These are phyloP conservation scores for Aspergillus floridensis DNA, from an alignment of 2,329 filamentous ascomycete genomes.

Conservation along the genomic window DNA sequence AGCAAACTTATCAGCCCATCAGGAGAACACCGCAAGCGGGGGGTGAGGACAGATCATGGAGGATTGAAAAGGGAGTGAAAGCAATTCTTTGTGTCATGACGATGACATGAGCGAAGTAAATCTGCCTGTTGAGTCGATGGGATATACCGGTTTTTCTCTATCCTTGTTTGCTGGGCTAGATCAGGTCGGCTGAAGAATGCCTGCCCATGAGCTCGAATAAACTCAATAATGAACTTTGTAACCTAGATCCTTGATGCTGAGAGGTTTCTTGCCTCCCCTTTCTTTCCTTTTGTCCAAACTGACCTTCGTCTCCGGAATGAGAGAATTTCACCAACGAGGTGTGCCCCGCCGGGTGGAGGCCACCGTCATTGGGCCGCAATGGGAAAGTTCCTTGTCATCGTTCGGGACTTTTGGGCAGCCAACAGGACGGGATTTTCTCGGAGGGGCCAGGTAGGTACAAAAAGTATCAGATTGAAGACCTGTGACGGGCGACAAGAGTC, in stretches of 20 bases:
- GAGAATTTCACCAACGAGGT: conserved; percentile 11
- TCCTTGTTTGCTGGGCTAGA: neutral
- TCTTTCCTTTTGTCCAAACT: neutral
- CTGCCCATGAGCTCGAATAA: neutral
- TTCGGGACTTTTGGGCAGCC: conserved; percentile 17
- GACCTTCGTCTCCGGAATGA: conserved; percentile 6
- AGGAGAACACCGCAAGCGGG: conserved; percentile 5
- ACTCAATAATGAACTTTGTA: neutral
- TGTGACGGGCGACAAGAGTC: neutral
- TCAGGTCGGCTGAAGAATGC: neutral
- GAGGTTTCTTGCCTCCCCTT: neutral
- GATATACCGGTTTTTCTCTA: neutral
- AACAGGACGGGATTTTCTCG: conserved; percentile 12
- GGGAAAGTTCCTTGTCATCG: neutral
- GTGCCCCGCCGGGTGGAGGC: conserved; percentile 12
- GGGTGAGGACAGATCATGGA: neutral
- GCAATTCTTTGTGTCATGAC: neutral
- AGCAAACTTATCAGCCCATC: conserved; percentile 1
- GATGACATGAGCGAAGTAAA: neutral
- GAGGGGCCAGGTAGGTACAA: conserved; percentile 3
- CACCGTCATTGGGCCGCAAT: conserved; percentile 19
- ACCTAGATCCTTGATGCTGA: neutral
- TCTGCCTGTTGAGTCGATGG: neutral
- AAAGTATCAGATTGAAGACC: conserved; percentile 1
- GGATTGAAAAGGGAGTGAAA: neutral